Percentiles rank a stretch among this genome's conserved stretches.
These are phyloP conservation scores for Nicotiana knightiana DNA, from an alignment of 257 asterid species.

Conservation along the genomic window DNA sequence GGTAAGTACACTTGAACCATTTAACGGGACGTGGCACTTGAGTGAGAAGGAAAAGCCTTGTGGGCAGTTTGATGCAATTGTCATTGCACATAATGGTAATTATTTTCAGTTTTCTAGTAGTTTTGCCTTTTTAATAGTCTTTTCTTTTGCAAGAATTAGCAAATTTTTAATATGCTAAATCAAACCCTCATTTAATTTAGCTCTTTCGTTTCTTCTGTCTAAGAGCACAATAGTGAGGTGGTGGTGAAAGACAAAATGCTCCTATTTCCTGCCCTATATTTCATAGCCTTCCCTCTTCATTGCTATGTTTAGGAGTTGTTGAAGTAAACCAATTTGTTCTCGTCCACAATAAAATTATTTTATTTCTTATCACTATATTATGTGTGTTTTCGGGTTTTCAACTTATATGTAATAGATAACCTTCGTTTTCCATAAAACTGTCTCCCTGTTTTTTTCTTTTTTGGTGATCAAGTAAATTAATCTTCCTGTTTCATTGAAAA, in stretches of 20 bases:
- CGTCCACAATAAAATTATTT: neutral
- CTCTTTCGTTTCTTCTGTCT: neutral
- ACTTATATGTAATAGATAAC: neutral
- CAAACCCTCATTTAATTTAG: neutral
- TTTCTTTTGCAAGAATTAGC: neutral
- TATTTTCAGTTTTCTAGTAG: slow-evolving; percentile 1
- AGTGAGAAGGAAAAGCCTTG: slow-evolving; percentile 80
- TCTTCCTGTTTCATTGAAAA: neutral
- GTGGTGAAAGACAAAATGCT: neutral
- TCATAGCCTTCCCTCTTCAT: neutral
- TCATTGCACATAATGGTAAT: slow-evolving; percentile 92
- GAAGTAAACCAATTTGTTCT: neutral
- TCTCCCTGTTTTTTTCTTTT: neutral
- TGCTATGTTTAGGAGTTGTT: neutral
- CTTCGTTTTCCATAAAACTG: neutral
- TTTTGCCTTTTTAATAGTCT: slow-evolving; percentile 2
- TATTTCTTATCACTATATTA: neutral
- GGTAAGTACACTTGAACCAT: slow-evolving; percentile 81
- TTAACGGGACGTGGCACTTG: slow-evolving; percentile 82
- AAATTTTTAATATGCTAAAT: neutral
- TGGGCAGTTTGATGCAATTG: slow-evolving; percentile 84
- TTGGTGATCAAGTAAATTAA: neutral
- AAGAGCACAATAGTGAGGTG: neutral
- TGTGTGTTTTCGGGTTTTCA: neutral
- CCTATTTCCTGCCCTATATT: neutral